These are phyloP conservation scores for Pseudogymnoascus pannorum DNA, from an alignment of 2,329 filamentous ascomycete species.

Conservation along the genomic window DNA sequence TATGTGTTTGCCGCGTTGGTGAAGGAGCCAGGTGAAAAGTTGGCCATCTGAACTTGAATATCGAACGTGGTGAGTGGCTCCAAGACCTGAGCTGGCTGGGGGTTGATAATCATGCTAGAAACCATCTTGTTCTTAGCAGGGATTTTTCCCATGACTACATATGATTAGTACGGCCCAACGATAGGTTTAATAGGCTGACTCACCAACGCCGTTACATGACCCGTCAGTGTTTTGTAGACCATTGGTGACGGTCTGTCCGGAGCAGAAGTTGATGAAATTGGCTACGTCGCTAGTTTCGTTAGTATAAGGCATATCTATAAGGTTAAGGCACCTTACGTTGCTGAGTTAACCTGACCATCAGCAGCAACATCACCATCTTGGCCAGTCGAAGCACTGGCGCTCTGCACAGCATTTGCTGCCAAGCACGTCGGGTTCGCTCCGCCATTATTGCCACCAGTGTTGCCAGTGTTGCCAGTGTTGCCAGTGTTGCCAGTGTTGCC, in stretches of 20 bases:
- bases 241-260: slow-evolving; percentile 43
- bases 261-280: slow-evolving; percentile 26
- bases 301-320: slow-evolving; percentile 13
- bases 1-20: slow-evolving; percentile 34
- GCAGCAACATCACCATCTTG: slow-evolving; percentile 33
- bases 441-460: slow-evolving; percentile 19
- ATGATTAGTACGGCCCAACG: background rate
- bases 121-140: slow-evolving; percentile 27
- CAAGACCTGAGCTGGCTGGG: slow-evolving; percentile 24
- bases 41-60: slow-evolving; percentile 29
- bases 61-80: slow-evolving; percentile 21
- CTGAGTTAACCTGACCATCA: slow-evolving; percentile 22
- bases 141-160: slow-evolving; percentile 28
- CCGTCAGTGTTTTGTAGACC: slow-evolving; percentile 48
- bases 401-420: slow-evolving; percentile 23
- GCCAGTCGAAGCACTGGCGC: slow-evolving; percentile 34
- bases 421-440: slow-evolving; percentile 33
- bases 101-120: slow-evolving; percentile 24
- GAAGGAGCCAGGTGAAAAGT: slow-evolving; percentile 32
- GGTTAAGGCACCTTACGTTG: slow-evolving; percentile 24
- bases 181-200: slow-evolving; percentile 6
- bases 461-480: slow-evolving; percentile 20
- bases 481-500: slow-evolving; percentile 28
- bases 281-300: slow-evolving; percentile 37
- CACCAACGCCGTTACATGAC: slow-evolving; percentile 46